A percentile compares a stretch with the other conserved stretches of the same genome.
These are phyloP conservation scores for Kluyveromyces sp. DNA, from an alignment of 1,139 yeast genomes.

Conservation along the genomic window DNA sequence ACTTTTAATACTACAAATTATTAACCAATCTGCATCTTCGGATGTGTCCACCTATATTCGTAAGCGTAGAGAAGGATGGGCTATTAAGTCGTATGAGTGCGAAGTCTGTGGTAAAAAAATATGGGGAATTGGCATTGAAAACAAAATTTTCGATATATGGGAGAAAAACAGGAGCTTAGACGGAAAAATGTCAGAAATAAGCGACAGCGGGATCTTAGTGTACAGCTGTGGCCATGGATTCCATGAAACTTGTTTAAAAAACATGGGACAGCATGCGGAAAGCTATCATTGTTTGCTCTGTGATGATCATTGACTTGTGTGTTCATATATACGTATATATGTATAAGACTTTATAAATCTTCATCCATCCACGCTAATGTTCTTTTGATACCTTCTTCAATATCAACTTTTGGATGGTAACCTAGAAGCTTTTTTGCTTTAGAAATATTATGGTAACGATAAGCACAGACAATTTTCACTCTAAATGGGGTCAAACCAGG, in stretches of 20 bases:
- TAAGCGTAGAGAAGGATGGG: constrained; percentile 48
- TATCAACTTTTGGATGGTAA: constrained; percentile 70
- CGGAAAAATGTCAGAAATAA: constrained; percentile 5
- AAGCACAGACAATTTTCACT: constrained; percentile 89
- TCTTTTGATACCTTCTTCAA: constrained; percentile 73
- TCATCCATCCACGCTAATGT: constrained; percentile 91
- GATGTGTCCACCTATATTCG: constrained; percentile 14
- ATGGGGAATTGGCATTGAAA: constrained; percentile 52
- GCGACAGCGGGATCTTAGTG: constrained; percentile 30
- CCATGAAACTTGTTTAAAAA: constrained; percentile 52
- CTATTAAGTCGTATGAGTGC: constrained; percentile 46
- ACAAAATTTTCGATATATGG: constrained; percentile 29
- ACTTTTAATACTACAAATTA: constrained; percentile 14
- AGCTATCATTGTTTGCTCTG: constrained; percentile 20
- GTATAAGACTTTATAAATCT: constrained; percentile 18
- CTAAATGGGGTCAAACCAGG: constrained; percentile 96
- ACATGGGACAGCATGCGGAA: constrained; percentile 33
- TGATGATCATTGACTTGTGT: not conserved
- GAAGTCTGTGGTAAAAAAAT: constrained; percentile 63
- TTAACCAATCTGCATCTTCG: constrained; percentile 17
- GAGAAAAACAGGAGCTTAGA: not conserved
- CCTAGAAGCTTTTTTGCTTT: constrained; percentile 77
- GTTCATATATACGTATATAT: not conserved
- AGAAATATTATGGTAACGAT: constrained; percentile 83
- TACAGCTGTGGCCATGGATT: constrained; percentile 61